A percentile compares a stretch with the other conserved stretches of the same genome.
phyloP scores from a whole-genome alignment of 2,329 filamentous ascomycete species.

The Shiraia bambusicola region DNA sequence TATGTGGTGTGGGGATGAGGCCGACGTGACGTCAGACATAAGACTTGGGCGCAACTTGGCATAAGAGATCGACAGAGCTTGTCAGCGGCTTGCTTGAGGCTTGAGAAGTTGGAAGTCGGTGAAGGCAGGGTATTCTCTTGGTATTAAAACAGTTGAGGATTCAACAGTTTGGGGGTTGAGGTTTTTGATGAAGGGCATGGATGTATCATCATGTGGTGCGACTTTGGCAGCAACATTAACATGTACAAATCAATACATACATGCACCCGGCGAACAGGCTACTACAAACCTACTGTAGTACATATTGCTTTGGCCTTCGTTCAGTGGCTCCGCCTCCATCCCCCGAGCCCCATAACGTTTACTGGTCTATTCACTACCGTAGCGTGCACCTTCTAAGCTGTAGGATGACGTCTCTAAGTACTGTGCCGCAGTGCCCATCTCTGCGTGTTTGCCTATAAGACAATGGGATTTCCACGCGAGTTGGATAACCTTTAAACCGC shows the following conservation, averaged over 20 bases:
- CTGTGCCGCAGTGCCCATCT: neutral
- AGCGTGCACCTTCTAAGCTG: slow-evolving; percentile 12
- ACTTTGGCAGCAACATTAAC: neutral
- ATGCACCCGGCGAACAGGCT: slow-evolving; percentile 6
- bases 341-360: slow-evolving; percentile 5
- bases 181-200: neutral
- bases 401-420: slow-evolving; percentile 17
- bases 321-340: slow-evolving; percentile 8
- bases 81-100: slow-evolving; percentile 9
- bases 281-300: slow-evolving; percentile 15
- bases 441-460: neutral
- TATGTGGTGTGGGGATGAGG: slow-evolving; percentile 3
- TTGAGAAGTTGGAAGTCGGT: slow-evolving; percentile 2
- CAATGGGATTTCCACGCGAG: too few species aligned
- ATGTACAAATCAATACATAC: neutral
- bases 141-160: slow-evolving; percentile 2
- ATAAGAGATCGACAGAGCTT: slow-evolving; percentile 12
- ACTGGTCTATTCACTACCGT: slow-evolving; percentile 5
- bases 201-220: slow-evolving; percentile 1
- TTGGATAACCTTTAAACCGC: too few species aligned
- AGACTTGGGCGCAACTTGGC: slow-evolving; percentile 15
- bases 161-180: neutral
- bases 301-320: slow-evolving; percentile 10
- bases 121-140: too few species aligned
- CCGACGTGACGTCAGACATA: slow-evolving; percentile 15